Conservation (phyloP, 1,284 basidiomycete genomes). For the Ceratobasidium sp. region DNA sequence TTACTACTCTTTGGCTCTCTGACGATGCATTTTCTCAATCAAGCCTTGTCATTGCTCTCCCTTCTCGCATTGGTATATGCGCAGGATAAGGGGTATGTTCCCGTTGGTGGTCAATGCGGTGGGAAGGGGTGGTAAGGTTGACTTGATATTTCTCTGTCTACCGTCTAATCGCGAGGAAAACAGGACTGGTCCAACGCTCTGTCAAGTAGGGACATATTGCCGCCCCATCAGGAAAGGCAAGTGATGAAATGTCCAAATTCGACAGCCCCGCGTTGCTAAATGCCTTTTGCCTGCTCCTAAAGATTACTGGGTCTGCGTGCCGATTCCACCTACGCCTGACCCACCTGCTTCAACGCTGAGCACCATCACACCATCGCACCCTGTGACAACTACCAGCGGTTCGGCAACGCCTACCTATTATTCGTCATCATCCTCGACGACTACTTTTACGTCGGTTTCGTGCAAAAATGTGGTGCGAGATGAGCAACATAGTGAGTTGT, state of each 20-base stretch:
- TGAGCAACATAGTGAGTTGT: slow-evolving; percentile 22
- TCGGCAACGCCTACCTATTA: not conserved
- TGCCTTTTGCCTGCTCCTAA: not conserved
- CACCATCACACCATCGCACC: not conserved
- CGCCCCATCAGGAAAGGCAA: not conserved
- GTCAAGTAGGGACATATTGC: slow-evolving; percentile 16
- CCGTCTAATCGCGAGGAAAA: not conserved
- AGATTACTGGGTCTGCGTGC: slow-evolving; percentile 29
- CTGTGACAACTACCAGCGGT: not conserved
- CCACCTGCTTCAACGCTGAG: slow-evolving; percentile 11
- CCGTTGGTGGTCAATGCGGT: slow-evolving; percentile 30
- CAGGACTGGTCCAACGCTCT: slow-evolving; percentile 12
- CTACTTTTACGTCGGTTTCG: slow-evolving; percentile 19
- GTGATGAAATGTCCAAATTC: not conserved
- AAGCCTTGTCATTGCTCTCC: not conserved
- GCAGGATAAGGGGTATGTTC: slow-evolving; percentile 5
- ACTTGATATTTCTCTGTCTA: not conserved
- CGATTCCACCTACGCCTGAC: slow-evolving; percentile 23
- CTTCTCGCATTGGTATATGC: not conserved
- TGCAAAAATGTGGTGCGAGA: slow-evolving; percentile 39
- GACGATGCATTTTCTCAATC: not conserved
- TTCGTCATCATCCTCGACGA: slow-evolving; percentile 1
- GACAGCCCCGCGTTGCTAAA: not conserved
- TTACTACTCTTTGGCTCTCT: not conserved
- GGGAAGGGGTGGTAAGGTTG: slow-evolving; percentile 5